phyloP scores from a whole-genome alignment of 495 filamentous ascomycete species.

The Penicillium waksmanii region DNA sequence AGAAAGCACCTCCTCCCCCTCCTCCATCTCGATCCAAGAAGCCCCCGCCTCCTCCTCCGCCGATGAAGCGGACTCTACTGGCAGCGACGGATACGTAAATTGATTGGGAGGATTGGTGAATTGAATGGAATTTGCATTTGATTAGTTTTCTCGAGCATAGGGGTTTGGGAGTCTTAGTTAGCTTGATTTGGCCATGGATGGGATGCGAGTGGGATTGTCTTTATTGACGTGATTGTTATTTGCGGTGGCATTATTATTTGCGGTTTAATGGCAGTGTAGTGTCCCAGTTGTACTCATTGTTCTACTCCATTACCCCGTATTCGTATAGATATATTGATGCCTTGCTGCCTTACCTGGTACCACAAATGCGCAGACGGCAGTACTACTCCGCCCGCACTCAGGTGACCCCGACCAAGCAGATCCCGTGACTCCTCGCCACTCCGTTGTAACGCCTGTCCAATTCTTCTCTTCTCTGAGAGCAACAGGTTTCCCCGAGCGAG shows the following conservation, averaged over 20 bases:
- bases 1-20: slow-evolving; percentile 80
- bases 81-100: slow-evolving; percentile 35
- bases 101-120: background rate
- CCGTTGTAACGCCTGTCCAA: slow-evolving; percentile 32
- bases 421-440: slow-evolving; percentile 27
- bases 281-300: too few relatives aligned
- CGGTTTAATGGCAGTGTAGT: background rate
- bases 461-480: slow-evolving; percentile 44
- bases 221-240: slow-evolving; percentile 2
- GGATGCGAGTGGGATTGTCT: slow-evolving; percentile 1
- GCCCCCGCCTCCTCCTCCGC: slow-evolving; percentile 63
- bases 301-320: too few relatives aligned
- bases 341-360: background rate
- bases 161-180: slow-evolving; percentile 21
- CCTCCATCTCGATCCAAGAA: slow-evolving; percentile 82
- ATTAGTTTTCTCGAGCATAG: slow-evolving; percentile 13
- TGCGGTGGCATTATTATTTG: background rate
- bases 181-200: background rate
- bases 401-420: background rate
- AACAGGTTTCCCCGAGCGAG: slow-evolving; percentile 49
- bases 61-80: slow-evolving; percentile 50
- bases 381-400: too few relatives aligned
- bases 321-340: background rate
- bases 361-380: background rate
- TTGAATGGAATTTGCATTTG: background rate